Evolutionary conservation across 768 basidiomycete species (phyloP).

Genomic region (Mycena capillaripes): DNA sequence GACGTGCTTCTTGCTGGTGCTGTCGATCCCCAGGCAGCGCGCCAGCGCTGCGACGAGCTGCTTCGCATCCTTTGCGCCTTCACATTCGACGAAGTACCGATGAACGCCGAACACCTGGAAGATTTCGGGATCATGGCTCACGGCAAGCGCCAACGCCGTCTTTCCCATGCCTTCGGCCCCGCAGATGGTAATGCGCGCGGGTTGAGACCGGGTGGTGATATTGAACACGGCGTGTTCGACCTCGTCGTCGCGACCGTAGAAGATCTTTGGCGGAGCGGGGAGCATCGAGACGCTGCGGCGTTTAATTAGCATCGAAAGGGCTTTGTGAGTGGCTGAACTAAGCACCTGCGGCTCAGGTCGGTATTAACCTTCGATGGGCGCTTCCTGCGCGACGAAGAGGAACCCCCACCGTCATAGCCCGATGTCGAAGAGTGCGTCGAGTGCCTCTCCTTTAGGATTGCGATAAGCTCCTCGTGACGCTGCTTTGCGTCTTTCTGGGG

Average conservation of each 20-base stretch:
- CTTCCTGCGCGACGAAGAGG: constrained; percentile 5
- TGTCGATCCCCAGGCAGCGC: background rate
- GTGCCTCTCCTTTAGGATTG: constrained; percentile 31
- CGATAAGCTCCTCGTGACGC: constrained; percentile 32
- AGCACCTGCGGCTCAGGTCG: background rate
- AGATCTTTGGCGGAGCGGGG: constrained; percentile 28
- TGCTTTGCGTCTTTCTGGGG: constrained; percentile 26
- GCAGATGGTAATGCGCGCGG: constrained; percentile 20
- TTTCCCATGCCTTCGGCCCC: constrained; percentile 29
- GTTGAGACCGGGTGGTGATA: constrained; percentile 3
- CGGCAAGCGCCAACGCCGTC: constrained; percentile 25
- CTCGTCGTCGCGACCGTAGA: constrained; percentile 29
- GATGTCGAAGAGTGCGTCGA: background rate
- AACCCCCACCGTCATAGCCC: background rate
- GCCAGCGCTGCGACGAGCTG: constrained; percentile 11
- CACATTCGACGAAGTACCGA: constrained; percentile 28
- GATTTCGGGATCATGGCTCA: constrained; percentile 11
- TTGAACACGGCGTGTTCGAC: constrained; percentile 25
- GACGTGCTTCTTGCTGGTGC: constrained; percentile 8
- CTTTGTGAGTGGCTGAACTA: background rate
- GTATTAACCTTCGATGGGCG: background rate
- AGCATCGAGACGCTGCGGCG: constrained; percentile 14
- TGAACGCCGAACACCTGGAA: background rate
- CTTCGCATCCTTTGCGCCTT: background rate
- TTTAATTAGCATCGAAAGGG: background rate